These are phyloP conservation scores for Pichia phayaonensis DNA, from an alignment of 805 yeast genomes.

Conservation along the genomic window DNA sequence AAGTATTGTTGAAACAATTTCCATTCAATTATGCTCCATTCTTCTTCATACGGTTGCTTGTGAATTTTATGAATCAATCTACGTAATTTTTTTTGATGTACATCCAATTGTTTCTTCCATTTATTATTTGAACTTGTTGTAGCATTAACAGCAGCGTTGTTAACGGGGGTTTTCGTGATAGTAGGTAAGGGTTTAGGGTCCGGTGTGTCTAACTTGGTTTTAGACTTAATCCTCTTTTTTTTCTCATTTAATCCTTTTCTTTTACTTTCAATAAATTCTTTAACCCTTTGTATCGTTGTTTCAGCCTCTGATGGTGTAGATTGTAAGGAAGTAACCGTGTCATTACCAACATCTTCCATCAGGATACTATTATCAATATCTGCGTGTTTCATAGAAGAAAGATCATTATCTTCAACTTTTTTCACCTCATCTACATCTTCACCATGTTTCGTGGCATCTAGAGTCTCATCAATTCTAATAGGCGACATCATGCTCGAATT, in stretches of 20 bases:
- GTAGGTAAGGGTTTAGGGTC: neutral
- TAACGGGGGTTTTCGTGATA: neutral
- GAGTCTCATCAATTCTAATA: neutral
- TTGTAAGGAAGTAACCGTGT: neutral
- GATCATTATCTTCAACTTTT: too few relatives aligned
- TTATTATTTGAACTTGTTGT: neutral
- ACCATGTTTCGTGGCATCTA: neutral
- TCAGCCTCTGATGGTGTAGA: constrained; percentile 5
- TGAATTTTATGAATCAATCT: constrained; percentile 6
- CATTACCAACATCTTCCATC: neutral
- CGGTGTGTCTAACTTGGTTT: neutral
- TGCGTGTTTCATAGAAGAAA: neutral
- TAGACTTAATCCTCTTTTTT: neutral
- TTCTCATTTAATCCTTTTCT: neutral
- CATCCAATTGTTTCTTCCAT: neutral
- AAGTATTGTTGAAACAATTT: constrained; percentile 16
- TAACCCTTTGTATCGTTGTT: constrained; percentile 20
- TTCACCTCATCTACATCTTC: neutral
- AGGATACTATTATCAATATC: neutral
- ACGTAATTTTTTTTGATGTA: neutral
- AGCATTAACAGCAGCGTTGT: neutral
- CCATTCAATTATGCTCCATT: constrained; percentile 23
- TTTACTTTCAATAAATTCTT: constrained; percentile 17
- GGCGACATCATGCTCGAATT: neutral
- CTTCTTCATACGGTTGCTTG: constrained; percentile 5